phyloP scores from a whole-genome alignment of 805 yeast genomes.

The Scheffersomyces spartinae region DNA sequence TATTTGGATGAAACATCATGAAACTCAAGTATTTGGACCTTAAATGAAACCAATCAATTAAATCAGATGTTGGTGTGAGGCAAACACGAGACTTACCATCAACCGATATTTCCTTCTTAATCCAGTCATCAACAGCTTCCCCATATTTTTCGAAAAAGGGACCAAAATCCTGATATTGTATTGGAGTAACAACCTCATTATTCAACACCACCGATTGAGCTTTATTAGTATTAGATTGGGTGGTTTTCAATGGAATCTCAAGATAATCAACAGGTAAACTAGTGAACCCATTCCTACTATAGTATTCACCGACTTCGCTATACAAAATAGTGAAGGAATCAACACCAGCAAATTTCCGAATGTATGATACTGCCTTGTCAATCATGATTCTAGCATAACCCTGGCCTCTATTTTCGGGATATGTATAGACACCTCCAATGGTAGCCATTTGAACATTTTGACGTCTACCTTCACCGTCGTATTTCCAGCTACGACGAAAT shows the following conservation, averaged over 20 bases:
- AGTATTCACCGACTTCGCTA: conserved; percentile 34
- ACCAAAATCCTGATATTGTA: conserved; percentile 20
- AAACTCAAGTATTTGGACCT: conserved; percentile 21
- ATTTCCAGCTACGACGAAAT: conserved; percentile 18
- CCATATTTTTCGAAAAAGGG: conserved; percentile 11
- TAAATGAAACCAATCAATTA: conserved; percentile 31
- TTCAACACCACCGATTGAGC: no score
- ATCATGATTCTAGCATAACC: conserved; percentile 31
- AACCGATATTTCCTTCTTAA: conserved; percentile 8
- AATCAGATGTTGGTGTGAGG: conserved; percentile 15
- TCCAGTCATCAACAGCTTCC: conserved; percentile 9
- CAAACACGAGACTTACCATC: conserved; percentile 22
- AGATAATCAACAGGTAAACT: conserved; percentile 24
- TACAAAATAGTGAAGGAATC: conserved; percentile 27
- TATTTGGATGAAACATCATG: conserved; percentile 9
- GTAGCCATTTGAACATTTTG: no score
- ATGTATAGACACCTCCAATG: conserved; percentile 32
- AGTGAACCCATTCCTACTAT: conserved; percentile 23
- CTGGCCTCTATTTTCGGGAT: conserved; percentile 21
- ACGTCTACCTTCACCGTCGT: no score
- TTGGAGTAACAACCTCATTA: no score
- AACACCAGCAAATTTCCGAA: conserved; percentile 15
- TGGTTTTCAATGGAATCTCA: conserved; percentile 10
- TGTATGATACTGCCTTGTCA: conserved; percentile 18
- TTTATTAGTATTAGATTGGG: no score